These are phyloP conservation scores for Withania somnifera DNA, from an alignment of 305 asterid genomes.

Conservation along the genomic window DNA sequence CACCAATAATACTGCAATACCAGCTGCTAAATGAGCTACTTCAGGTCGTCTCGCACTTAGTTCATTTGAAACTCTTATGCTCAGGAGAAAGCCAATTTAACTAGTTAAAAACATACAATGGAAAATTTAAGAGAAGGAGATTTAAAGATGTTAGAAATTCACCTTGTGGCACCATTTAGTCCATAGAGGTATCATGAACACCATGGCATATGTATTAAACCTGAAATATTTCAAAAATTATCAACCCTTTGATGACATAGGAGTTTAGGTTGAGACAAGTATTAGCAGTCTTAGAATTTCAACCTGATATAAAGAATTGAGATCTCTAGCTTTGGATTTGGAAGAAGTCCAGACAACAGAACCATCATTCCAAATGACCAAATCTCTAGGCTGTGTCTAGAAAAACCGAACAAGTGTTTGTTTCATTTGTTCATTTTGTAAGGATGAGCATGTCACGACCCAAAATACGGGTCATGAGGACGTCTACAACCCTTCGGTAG, in stretches of 20 bases:
- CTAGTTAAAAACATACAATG: not conserved
- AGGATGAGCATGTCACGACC: too few species aligned
- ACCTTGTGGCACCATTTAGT: conserved; percentile 59
- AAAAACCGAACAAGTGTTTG: not conserved
- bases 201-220: conserved; percentile 42
- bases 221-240: conserved; percentile 13
- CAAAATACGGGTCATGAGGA: too few species aligned
- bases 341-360: conserved; percentile 12
- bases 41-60: conserved; percentile 12
- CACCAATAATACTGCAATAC: not conserved
- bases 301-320: conserved; percentile 38
- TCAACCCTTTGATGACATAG: not conserved
- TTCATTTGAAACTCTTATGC: conserved; percentile 18
- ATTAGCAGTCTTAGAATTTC: too few species aligned
- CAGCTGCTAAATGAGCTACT: conserved; percentile 13
- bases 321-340: conserved; percentile 10
- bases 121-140: not conserved
- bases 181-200: conserved; percentile 61
- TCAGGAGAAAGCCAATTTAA: not conserved
- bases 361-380: conserved; percentile 15
- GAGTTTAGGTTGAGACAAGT: not conserved
- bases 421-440: too few species aligned
- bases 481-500: too few species aligned
- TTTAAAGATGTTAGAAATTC: not conserved
- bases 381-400: conserved; percentile 9